Base-by-base conservation (phyloP, 768 basidiomycete genomes). In the Daedalea quercina region DNA sequence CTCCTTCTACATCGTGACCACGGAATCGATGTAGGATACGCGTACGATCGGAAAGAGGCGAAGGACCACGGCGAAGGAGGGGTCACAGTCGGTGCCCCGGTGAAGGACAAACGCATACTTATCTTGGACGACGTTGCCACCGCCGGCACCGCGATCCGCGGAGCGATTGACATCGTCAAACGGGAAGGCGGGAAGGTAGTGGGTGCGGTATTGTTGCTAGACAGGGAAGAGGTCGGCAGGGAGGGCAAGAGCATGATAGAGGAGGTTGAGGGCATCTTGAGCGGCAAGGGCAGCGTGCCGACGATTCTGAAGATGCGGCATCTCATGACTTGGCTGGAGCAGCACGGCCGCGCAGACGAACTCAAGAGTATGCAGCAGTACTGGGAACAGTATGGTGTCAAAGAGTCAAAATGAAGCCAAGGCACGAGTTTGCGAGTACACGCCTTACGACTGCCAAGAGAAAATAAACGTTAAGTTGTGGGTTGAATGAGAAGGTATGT, bases 41-140 rank as follows among this genome's bases (percentile, higher is more conserved):
- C 88, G 20, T 96, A 94, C 61, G 94, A 97, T 65, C 81, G 95
- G 44, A 99, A 99, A 70, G 95, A 99, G 68, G 84, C 75, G 22
- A 99, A 99, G 67, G 88, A 90, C 57, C 95, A 99, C 62, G 95
- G 95, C 3, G 95, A 99, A 67, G 95, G 96, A 3, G 95, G 95
- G 0, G 76, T 77, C 47, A 79, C 95, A 65, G 93, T 99, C 55
- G 96, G 95, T 20, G 84, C 87, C 2, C 71, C 87, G 2, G 77
- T 96, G n/a, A 72, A 78, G 50, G 91, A 87, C 22, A 85, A 88
- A 66, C 75, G 77, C 47, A 90, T 98, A 2, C 80, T 98, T 47
- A 80, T 98, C 43, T 75, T 98, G 31, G 95, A 99, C 74, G 95
- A 99, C 60, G 96, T 99, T 49, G 91, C 97, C 77, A 98, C 96